These are phyloP conservation scores for Aspergillus awamori DNA, from an alignment of 2,329 filamentous ascomycete genomes.

Conservation along the genomic window DNA sequence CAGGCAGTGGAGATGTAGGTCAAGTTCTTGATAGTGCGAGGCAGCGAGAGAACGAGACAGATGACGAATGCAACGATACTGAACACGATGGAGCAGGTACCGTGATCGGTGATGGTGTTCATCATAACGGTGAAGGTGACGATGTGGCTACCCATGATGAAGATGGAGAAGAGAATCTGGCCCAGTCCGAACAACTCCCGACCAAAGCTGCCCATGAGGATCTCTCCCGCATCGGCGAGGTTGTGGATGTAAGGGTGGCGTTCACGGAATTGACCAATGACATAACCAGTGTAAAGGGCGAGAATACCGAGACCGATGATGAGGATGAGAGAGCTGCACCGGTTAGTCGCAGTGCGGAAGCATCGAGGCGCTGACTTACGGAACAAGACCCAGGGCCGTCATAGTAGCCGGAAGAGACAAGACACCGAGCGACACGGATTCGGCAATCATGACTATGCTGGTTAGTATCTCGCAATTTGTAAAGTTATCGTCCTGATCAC, in stretches of 20 bases:
- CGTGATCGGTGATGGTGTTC: slow-evolving; percentile 64
- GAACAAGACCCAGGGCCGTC: slow-evolving; percentile 55
- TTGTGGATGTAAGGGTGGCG: slow-evolving; percentile 63
- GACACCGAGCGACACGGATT: slow-evolving; percentile 60
- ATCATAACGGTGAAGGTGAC: slow-evolving; percentile 71
- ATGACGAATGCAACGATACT: slow-evolving; percentile 61
- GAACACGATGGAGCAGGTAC: slow-evolving; percentile 65
- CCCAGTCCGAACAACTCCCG: slow-evolving; percentile 65
- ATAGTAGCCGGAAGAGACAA: slow-evolving; percentile 57
- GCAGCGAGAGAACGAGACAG: slow-evolving; percentile 62
- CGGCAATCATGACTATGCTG: slow-evolving; percentile 55
- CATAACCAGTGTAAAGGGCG: slow-evolving; percentile 61
- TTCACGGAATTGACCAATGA: slow-evolving; percentile 61
- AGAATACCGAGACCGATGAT: slow-evolving; percentile 59
- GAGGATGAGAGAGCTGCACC: slow-evolving; percentile 52
- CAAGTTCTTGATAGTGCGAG: slow-evolving; percentile 64
- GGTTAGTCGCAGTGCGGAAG: slow-evolving; percentile 9
- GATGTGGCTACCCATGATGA: slow-evolving; percentile 72
- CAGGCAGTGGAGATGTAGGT: slow-evolving; percentile 63
- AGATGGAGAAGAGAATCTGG: slow-evolving; percentile 66
- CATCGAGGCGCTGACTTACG: slow-evolving; percentile 33
- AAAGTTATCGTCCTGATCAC: not conserved
- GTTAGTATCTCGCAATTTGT: not conserved
- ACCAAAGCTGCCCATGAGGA: slow-evolving; percentile 63
- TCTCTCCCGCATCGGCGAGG: slow-evolving; percentile 67